Base-by-base conservation (phyloP, 2,329 filamentous ascomycete species). In the Penicillium capsulatum region DNA sequence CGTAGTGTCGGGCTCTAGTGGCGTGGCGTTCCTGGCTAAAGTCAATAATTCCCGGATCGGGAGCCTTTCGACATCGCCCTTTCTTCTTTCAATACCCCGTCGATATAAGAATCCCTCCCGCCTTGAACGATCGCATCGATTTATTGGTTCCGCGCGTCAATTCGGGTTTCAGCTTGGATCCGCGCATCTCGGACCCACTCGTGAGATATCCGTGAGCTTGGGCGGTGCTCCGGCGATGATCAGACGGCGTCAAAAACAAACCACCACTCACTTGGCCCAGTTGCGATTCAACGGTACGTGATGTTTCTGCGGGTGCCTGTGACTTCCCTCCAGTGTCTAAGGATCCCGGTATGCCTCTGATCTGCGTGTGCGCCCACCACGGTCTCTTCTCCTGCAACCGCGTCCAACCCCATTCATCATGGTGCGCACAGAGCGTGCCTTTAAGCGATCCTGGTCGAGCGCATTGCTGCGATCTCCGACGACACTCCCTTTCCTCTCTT, bases 361-460 rank as follows among this genome's bases (percentile, higher is more conserved):
- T n/a, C n/a, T n/a, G n/a, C n/a, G n/a, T n/a, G n/a, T n/a, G n/a
- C 26, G 26, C 11, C 11, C 26, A 28, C 26, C 26, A 14, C 26
- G 6, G 4, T 14, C 13, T 4, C 10, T 5, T 7, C 26, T 28
- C 26, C 13, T 7, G 38, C 40, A 27, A 13, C 14, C 16, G 17
- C 17, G 26, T 15, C 26, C 27, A 19, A 28, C 31, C 37, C 34
- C 42, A 50, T 44, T 40, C 40, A 44, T 20, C 19, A 60, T 63
- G 53, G 55, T 47, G 41, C 53, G 53, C 44, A 53, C 65, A 46
- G 58, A 53, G 48, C 55, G 54, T 45, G 47, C 47, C 31, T 60
- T 57, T 44, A 38, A 34, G 19, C 48, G 32, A n/a, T 36, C 51
- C 15, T 34, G 38, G n/a, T 46, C 50, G 9, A 34, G 16, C 26